Evolutionary conservation across 2,329 filamentous ascomycete species (phyloP), one percentile per base, ranked within the genome.

Genomic region (Coleophoma eucalyptorum): DNA sequence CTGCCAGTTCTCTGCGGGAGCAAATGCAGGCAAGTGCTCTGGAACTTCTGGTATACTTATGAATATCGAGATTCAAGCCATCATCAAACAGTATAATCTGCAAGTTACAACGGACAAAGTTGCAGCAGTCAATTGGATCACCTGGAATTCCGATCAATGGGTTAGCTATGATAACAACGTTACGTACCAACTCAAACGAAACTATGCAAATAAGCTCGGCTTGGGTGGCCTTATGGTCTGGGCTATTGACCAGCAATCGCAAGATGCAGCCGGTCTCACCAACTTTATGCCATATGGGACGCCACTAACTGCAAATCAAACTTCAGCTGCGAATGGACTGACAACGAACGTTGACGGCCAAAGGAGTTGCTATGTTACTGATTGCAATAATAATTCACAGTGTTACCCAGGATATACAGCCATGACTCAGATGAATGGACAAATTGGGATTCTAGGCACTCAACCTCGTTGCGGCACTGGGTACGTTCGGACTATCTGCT

Each of bases 1-100:
- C 16, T 62, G 62, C 49, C 50, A 52, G 15, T 58, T 64, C 47
- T 21, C 50, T 21, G 51, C 56, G 47, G 56, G 47, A 26, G 51
- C 46, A 15, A 58, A 60, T 26, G 37, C 60, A 26, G 64, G 67
- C 16, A 45, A 45, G 21, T 67, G 65, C 52, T 57, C 63, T 4
- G 51, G 51, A 6, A 46, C 60, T 19, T 47, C 57, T 1, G 71
- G 70, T 2, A 61, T 66, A 4, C 58, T 74, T 1, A 59, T 58
- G 8, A 54, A 63, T 18, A 55, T 49, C 13, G 72, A 74, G 50
- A 73, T 75, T 19, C 51, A 59, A 7, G 56, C 60, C 2, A 58
- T 70, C 43, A 63, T 55, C 45, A 52, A 50, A 1, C 18, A 49
- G 7, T 54, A 57, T 8, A 53, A 42, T 26, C 41, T 55, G 11